Percentiles rank a stretch among this genome's conserved stretches.
Evolutionary conservation across 805 yeast species (phyloP).

Genomic region (Sungouiella thailandica): DNA sequence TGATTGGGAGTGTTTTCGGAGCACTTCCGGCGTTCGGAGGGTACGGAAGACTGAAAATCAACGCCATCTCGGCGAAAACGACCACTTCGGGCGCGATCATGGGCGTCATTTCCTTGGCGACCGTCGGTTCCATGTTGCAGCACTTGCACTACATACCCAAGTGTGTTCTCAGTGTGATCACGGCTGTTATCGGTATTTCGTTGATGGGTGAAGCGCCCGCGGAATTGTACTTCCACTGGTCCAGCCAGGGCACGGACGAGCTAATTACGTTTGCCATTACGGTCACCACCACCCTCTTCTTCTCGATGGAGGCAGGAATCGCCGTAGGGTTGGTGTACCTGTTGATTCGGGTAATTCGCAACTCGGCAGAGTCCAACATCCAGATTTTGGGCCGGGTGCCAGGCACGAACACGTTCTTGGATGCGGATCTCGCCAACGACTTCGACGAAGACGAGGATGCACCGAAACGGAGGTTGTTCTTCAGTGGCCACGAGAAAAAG

Average conservation of each 20-base stretch:
- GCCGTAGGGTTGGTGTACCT: slow-evolving; percentile 82
- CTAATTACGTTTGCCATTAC: slow-evolving; percentile 64
- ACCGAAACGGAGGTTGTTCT: neutral
- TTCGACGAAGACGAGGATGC: neutral
- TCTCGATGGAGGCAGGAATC: slow-evolving; percentile 85
- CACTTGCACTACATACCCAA: slow-evolving; percentile 70
- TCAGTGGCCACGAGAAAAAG: slow-evolving; percentile 2
- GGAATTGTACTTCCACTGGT: slow-evolving; percentile 69
- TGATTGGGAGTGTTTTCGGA: slow-evolving; percentile 58
- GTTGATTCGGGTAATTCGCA: slow-evolving; percentile 70
- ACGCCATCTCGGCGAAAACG: slow-evolving; percentile 78
- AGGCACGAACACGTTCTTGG: slow-evolving; percentile 35
- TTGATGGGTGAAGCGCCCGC: slow-evolving; percentile 55
- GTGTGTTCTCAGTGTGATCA: slow-evolving; percentile 75
- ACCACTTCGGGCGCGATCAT: slow-evolving; percentile 79
- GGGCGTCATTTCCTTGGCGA: slow-evolving; percentile 69
- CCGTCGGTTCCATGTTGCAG: slow-evolving; percentile 55
- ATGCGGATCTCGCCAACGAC: slow-evolving; percentile 30
- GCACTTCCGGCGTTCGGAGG: slow-evolving; percentile 94
- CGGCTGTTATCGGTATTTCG: slow-evolving; percentile 63
- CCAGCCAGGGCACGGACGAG: slow-evolving; percentile 73
- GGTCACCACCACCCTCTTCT: slow-evolving; percentile 53
- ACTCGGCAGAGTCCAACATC: slow-evolving; percentile 76
- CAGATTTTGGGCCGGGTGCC: slow-evolving; percentile 68
- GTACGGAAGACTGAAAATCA: slow-evolving; percentile 87